Percentiles rank a stretch among this genome's conserved stretches.
Evolutionary conservation across 768 basidiomycete genomes (phyloP).

Genomic region (Kwoniella dendrophila): DNA sequence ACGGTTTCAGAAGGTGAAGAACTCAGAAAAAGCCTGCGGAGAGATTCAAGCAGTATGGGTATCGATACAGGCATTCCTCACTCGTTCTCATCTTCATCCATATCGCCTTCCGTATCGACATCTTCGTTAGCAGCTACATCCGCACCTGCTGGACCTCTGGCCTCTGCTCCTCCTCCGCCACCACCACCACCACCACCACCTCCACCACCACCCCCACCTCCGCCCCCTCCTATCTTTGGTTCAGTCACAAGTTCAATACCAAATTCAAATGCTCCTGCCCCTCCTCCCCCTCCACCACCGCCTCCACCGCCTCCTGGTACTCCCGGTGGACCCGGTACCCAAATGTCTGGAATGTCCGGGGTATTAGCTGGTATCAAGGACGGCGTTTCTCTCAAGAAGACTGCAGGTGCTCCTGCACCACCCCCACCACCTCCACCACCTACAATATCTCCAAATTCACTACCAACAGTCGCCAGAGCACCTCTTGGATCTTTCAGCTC

Average conservation of each 20-base stretch:
- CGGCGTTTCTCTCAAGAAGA: slow-evolving; percentile 44
- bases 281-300: slow-evolving; percentile 34
- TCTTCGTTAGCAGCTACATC: no score
- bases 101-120: no score
- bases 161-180: slow-evolving; percentile 38
- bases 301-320: slow-evolving; percentile 27
- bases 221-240: slow-evolving; percentile 29
- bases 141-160: no score
- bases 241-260: slow-evolving; percentile 7
- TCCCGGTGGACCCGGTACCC: neutral
- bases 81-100: neutral
- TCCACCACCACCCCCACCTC: slow-evolving; percentile 31
- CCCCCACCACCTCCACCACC: slow-evolving; percentile 19
- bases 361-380: slow-evolving; percentile 49
- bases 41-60: slow-evolving; percentile 44
- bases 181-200: slow-evolving; percentile 33
- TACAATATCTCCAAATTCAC: slow-evolving; percentile 14
- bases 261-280: slow-evolving; percentile 10
- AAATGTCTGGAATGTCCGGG: slow-evolving; percentile 40
- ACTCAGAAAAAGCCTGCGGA: slow-evolving; percentile 1
- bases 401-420: slow-evolving; percentile 2
- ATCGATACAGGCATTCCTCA: slow-evolving; percentile 9
- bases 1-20: slow-evolving; percentile 28
- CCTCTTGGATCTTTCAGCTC: slow-evolving; percentile 49
- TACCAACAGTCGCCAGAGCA: slow-evolving; percentile 24